Evolutionary conservation across 768 basidiomycete genomes (phyloP), one percentile per base, ranked within the genome.

Genomic region (Trametes cingulata): DNA sequence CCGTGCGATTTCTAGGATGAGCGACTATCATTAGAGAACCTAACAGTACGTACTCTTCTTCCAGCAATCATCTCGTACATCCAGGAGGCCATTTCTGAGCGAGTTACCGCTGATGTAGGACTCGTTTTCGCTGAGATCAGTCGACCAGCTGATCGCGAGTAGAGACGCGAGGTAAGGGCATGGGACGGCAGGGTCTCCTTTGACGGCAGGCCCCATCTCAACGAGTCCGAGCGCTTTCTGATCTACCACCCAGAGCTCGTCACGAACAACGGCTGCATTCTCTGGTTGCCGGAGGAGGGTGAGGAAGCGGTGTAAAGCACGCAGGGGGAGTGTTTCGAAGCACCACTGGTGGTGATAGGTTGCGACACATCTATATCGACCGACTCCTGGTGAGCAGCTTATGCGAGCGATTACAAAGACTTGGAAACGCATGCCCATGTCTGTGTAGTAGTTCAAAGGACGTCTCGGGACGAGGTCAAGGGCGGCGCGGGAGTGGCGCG

Each of bases 401-500:
- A 63, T 22, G 10, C 70, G 71, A 14, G 76, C 76, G 41, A 80
- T 73, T 45, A 77, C 54, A 53, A 73, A 80, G 24, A 69, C 68
- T 62, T 78, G 77, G 64, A 78, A 75, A 63, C 75, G 65, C 61
- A 75, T 73, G 33, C 76, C 75, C 76, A 77, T 76, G 17, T n/a
- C n/a, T n/a, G n/a, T n/a, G n/a, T n/a, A n/a, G n/a, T n/a, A n/a
- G n/a, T n/a, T n/a, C n/a, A n/a, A n/a, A n/a, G n/a, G n/a, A n/a
- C n/a, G n/a, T n/a, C n/a, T n/a, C n/a, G n/a, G n/a, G n/a, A n/a
- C n/a, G n/a, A n/a, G n/a, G n/a, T n/a, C n/a, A n/a, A n/a, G n/a
- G n/a, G n/a, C n/a, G n/a, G n/a, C n/a, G n/a, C n/a, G n/a, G n/a
- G n/a, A n/a, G n/a, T n/a, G n/a, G n/a, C n/a, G n/a, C n/a, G n/a